Conservation (phyloP, 1,284 basidiomycete genomes). For the Kalmanozyma brasiliensis region DNA sequence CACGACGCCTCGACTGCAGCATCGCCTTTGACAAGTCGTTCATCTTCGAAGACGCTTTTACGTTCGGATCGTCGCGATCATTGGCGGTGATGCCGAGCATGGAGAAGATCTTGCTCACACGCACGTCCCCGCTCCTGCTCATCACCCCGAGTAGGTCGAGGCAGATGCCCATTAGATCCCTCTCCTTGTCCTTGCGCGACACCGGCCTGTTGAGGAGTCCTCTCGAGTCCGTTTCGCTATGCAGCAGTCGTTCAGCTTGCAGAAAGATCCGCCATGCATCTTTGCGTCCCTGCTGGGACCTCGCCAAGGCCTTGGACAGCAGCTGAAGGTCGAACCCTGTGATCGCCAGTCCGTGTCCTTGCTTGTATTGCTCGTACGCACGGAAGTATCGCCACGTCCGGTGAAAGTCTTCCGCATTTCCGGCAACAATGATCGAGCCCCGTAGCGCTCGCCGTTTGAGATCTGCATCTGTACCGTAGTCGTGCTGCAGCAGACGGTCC, state of each 20-base stretch:
- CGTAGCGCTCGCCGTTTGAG: conserved; percentile 14
- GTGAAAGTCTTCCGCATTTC: conserved; percentile 9
- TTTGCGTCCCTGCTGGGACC: conserved; percentile 16
- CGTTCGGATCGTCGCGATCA: background rate
- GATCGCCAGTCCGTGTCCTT: background rate
- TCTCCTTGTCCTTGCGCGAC: background rate
- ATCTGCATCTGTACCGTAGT: background rate
- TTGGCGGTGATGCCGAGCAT: conserved; percentile 16
- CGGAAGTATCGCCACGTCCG: conserved; percentile 16
- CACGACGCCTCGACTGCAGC: conserved; percentile 3
- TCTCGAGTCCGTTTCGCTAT: background rate
- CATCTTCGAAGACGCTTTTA: background rate
- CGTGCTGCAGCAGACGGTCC: conserved; percentile 13
- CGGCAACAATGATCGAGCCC: conserved; percentile 23
- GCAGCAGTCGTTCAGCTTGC: conserved; percentile 19
- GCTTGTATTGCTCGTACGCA: conserved; percentile 11
- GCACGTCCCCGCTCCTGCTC: conserved; percentile 15
- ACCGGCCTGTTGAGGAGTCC: background rate
- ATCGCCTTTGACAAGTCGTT: conserved; percentile 5
- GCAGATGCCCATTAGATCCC: conserved; percentile 1
- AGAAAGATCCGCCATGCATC: conserved; percentile 15
- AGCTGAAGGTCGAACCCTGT: conserved; percentile 20
- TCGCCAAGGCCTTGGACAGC: conserved; percentile 22
- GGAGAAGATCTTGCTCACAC: conserved; percentile 3
- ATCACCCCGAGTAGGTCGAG: conserved; percentile 24